A percentile compares a stretch with the other conserved stretches of the same genome.
Conservation (phyloP, 192 early-diverging fungal genomes). For the Thoreauomyces humboldtii region DNA sequence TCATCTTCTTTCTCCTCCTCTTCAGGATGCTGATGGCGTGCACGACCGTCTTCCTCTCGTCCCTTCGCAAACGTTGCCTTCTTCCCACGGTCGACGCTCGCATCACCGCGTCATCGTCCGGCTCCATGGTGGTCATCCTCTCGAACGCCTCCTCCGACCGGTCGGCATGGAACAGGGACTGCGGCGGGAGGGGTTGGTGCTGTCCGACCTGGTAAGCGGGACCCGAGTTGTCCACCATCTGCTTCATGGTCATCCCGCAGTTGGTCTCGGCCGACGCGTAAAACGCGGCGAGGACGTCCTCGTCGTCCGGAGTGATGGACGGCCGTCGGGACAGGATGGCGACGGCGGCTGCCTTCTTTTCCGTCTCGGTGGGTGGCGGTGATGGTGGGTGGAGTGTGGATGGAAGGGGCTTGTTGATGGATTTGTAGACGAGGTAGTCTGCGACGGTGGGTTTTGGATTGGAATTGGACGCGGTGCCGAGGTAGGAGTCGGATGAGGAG, state of each 20-base stretch:
- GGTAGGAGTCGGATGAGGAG: neutral
- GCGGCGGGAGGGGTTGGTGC: too few species aligned
- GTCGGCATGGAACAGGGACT: too few species aligned
- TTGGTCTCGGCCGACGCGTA: neutral
- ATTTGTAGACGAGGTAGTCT: slow-evolving; percentile 7
- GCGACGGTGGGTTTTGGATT: neutral
- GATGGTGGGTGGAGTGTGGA: neutral
- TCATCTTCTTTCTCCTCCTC: slow-evolving; percentile 88
- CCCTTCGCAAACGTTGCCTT: too few species aligned
- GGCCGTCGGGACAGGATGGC: neutral
- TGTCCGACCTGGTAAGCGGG: slow-evolving; percentile 9
- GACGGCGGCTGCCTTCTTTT: neutral
- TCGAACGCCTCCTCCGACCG: too few species aligned
- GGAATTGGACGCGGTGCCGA: neutral
- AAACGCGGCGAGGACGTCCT: slow-evolving; percentile 10
- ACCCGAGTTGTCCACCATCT: slow-evolving; percentile 9
- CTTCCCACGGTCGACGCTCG: too few species aligned
- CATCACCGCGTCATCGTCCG: too few species aligned
- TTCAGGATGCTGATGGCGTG: slow-evolving; percentile 77
- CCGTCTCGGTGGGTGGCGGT: neutral
- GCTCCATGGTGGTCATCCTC: too few species aligned
- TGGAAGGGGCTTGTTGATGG: neutral
- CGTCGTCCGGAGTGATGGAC: neutral
- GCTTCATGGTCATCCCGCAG: slow-evolving; percentile 8
- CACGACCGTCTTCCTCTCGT: too few species aligned